Evolutionary conservation across 495 filamentous ascomycete genomes (phyloP), one percentile per base, ranked within the genome.

Genomic region (Lasiosphaeris hirsuta): DNA sequence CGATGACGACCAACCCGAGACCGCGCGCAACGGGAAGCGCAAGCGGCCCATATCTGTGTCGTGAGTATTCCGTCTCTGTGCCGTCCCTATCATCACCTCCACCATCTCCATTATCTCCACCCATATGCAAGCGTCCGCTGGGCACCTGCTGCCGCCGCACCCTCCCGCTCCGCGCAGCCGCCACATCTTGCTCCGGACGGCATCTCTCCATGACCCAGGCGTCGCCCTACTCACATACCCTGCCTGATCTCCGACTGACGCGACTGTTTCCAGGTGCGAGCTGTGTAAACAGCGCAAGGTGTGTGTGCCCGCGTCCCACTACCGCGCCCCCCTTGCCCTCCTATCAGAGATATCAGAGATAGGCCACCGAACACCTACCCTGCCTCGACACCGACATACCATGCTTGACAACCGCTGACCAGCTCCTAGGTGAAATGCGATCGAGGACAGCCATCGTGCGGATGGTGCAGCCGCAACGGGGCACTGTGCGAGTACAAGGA

Each of bases 261-360:
- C 15, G 1, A n/a, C 23, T 38, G 15, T 47, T 53, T 51, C 60
- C 33, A 88, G 86, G 57, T 92, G 90, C 63, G 89, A 92, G 67
- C 75, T 88, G 39, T 92, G 89, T 75, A 94, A 92, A 70, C 85
- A 88, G 69, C 79, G 90, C 66, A 94, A 94, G 75, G 84, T 87
- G 63, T 56, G 77, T 70, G 39, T 17, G n/a, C 18, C 51, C 39
- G 11, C 38, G 15, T 7, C 47, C 34, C 33, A 5, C 23, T 30
- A 30, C 13, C 10, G 14, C 40, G 2, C 45, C 17, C 23, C 13
- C 41, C 15, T 36, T 18, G 0, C 10, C 41, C 34, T 11, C 11
- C 14, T 1, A 14, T 10, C 35, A 14, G 2, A 4, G 23, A 38
- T 10, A 13, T 30, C 5, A 30, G 23, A 30, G 23, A 30, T 30